A percentile compares a stretch with the other conserved stretches of the same genome.
These are phyloP conservation scores for Striga hermonthica DNA, from an alignment of 305 asterid genomes.

Conservation along the genomic window DNA sequence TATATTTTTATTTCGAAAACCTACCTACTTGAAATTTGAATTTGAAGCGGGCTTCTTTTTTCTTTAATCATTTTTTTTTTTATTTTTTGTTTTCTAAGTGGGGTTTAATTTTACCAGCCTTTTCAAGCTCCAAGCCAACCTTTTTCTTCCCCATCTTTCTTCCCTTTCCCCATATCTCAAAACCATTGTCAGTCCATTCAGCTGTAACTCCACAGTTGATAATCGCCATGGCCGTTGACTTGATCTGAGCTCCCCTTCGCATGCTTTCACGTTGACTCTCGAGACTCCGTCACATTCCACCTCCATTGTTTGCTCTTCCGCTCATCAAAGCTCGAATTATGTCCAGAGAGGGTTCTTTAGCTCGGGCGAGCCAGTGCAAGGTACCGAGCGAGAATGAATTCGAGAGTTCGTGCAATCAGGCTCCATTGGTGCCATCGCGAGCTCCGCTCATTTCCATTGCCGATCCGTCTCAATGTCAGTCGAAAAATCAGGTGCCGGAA, in stretches of 20 bases:
- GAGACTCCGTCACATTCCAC: not conserved
- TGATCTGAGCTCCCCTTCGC: too few relatives aligned
- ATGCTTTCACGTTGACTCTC: too few relatives aligned
- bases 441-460: slow-evolving; percentile 68
- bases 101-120: slow-evolving; percentile 22
- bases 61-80: not conserved
- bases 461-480: slow-evolving; percentile 59
- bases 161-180: slow-evolving; percentile 24
- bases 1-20: not conserved
- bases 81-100: not conserved
- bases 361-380: slow-evolving; percentile 28
- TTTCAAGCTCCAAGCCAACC: slow-evolving; percentile 26
- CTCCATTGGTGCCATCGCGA: slow-evolving; percentile 41
- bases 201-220: not conserved
- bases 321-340: slow-evolving; percentile 27
- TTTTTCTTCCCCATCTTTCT: not conserved
- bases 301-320: slow-evolving; percentile 1
- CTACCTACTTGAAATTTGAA: slow-evolving; percentile 41
- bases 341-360: slow-evolving; percentile 36
- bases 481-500: slow-evolving; percentile 24
- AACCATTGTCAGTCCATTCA: slow-evolving; percentile 23
- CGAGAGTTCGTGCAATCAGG: slow-evolving; percentile 31
- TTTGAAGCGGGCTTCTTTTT: slow-evolving; percentile 35
- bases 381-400: slow-evolving; percentile 43
- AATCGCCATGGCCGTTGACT: too few relatives aligned